A percentile compares a stretch with the other conserved stretches of the same genome.
These are phyloP conservation scores for Leucogyrophana mollusca DNA, from an alignment of 768 basidiomycete genomes.

Conservation along the genomic window DNA sequence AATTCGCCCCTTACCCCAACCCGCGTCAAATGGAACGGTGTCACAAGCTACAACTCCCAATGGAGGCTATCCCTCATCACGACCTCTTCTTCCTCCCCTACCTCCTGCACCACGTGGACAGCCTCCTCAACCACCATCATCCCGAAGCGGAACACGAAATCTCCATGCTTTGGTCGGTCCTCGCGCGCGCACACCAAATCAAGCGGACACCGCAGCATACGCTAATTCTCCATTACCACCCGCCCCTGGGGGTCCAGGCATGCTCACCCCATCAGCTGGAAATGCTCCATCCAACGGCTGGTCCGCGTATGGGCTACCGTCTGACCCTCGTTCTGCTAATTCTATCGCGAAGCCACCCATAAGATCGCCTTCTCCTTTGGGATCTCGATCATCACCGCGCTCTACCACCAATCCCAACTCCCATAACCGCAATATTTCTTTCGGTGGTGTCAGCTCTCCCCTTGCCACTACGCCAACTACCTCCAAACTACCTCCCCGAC, in stretches of 20 bases:
- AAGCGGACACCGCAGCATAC: constrained; percentile 49
- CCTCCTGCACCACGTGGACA: constrained; percentile 70
- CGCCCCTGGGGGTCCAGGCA: constrained; percentile 34
- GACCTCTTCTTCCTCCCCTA: constrained; percentile 60
- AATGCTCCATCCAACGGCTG: constrained; percentile 36
- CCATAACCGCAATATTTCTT: constrained; percentile 55
- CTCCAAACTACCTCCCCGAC: constrained; percentile 43
- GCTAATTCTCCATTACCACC: constrained; percentile 41
- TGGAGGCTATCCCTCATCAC: constrained; percentile 31
- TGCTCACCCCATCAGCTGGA: constrained; percentile 38
- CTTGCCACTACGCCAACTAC: constrained; percentile 31
- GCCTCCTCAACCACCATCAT: constrained; percentile 50
- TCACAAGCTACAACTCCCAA: constrained; percentile 29
- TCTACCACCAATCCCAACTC: constrained; percentile 44
- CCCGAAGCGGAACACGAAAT: constrained; percentile 35
- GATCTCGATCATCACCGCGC: constrained; percentile 18
- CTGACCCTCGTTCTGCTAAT: constrained; percentile 60
- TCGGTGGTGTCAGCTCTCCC: constrained; percentile 42
- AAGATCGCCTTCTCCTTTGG: constrained; percentile 32
- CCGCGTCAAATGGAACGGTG: constrained; percentile 8
- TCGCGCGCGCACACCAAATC: constrained; percentile 53
- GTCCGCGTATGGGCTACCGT: constrained; percentile 53
- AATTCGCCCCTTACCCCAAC: constrained; percentile 31
- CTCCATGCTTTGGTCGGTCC: constrained; percentile 34
- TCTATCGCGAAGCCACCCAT: constrained; percentile 37